A percentile compares a stretch with the other conserved stretches of the same genome.
Conservation (phyloP, 139 green algal species). For the Nannochloris sp. region DNA sequence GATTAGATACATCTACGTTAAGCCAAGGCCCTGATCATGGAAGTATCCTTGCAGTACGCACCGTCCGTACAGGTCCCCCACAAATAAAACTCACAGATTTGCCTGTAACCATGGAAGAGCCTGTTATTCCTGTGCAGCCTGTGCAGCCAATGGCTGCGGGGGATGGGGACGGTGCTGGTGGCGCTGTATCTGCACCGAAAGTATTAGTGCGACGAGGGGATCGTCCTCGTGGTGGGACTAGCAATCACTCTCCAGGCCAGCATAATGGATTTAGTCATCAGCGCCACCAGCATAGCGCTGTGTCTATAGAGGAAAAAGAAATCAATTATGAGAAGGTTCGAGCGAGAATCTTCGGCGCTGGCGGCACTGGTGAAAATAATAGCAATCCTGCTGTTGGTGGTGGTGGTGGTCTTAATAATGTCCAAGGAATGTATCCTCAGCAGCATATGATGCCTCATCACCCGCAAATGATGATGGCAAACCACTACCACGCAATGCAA, state of each 20-base stretch:
- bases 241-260: background rate
- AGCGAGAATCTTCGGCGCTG: conserved; percentile 36
- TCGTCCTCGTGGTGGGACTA: background rate
- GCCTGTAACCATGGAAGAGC: background rate
- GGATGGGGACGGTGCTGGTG: background rate
- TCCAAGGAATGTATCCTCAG: background rate
- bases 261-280: background rate
- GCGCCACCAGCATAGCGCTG: background rate
- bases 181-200: background rate
- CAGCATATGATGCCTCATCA: background rate
- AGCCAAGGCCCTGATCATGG: conserved; percentile 28
- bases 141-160: background rate
- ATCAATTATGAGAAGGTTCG: conserved; percentile 25
- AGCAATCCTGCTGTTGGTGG: background rate
- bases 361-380: background rate
- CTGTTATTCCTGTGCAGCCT: background rate
- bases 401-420: background rate
- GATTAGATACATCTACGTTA: conserved; percentile 38
- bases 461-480: background rate
- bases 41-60: conserved; percentile 21
- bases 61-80: background rate
- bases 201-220: conserved; percentile 18
- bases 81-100: conserved; percentile 14
- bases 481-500: background rate
- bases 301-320: conserved; percentile 26